Conservation (phyloP, 169 alveolate genomes). For the Plasmodium sp. region DNA sequence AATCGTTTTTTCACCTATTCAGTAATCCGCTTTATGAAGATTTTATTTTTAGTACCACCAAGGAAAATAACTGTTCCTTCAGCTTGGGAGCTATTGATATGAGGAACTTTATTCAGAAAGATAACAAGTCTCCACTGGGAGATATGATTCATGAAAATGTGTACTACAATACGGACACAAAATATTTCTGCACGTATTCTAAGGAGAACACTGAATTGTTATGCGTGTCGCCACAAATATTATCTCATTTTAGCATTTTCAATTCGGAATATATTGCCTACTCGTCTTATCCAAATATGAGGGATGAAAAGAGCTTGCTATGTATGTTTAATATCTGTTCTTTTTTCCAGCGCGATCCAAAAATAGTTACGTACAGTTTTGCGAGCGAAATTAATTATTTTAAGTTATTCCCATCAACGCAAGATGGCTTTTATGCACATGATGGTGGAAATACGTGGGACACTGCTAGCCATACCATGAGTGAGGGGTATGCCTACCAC, state of each 20-base stretch:
- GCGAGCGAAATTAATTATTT: constrained; percentile 58
- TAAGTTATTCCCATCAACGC: constrained; percentile 58
- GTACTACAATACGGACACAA: constrained; percentile 49
- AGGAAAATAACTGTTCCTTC: constrained; percentile 75
- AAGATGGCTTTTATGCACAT: not conserved
- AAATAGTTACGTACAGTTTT: constrained; percentile 54
- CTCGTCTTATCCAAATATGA: constrained; percentile 60
- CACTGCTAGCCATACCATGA: not conserved
- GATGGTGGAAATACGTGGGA: not conserved
- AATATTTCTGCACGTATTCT: constrained; percentile 63
- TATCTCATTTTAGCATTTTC: constrained; percentile 71
- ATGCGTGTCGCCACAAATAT: constrained; percentile 56
- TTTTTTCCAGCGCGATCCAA: constrained; percentile 50
- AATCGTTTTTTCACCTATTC: constrained; percentile 69
- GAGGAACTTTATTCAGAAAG: constrained; percentile 48
- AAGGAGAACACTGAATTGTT: constrained; percentile 59
- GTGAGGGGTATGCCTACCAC: constrained; percentile 45
- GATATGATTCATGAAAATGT: constrained; percentile 45
- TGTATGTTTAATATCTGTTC: constrained; percentile 54
- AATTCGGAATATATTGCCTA: constrained; percentile 72
- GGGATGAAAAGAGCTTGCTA: constrained; percentile 44
- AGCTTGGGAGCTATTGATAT: constrained; percentile 70
- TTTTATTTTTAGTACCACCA: constrained; percentile 70
- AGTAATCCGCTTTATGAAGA: constrained; percentile 75
- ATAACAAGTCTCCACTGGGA: constrained; percentile 33